Evolutionary conservation across 2,329 filamentous ascomycete species (phyloP), one percentile per base, ranked within the genome.

Genomic region (Coniella lustricola): DNA sequence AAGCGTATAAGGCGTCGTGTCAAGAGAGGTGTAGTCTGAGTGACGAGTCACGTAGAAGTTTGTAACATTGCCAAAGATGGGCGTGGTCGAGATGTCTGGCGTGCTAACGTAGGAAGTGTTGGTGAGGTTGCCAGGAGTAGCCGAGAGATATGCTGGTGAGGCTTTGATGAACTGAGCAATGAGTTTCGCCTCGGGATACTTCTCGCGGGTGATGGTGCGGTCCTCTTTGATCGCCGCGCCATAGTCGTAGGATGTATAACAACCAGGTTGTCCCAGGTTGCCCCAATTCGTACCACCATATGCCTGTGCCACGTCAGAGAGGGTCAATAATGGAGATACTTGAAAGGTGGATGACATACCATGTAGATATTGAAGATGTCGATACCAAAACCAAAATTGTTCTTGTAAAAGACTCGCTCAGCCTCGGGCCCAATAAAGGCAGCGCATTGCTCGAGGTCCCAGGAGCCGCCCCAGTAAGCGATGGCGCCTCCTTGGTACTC

Each of bases 241-340:
- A 44, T 79, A 79, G 51, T 79, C 76, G 41, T 79, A 77, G 0
- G 73, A 76, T 0, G 76, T 81, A 52, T 82, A 82, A 3, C 75
- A 80, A 10, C 80, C 82, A 9, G 82, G 74, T 55, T 88, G 79
- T 0, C 86, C 84, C 4, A 88, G 64, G 53, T 89, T 90, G 0
- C 87, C 87, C 87, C 87, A 91, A 60, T 91, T 93, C 0, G 87
- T 90, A 5, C 87, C 87, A 13, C 87, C 87, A 55, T 76, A 87
- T 1, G 76, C 82, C 76, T 78, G 41, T 44, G 42, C 14, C 31
- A 2, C 31, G 36, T 52, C 18, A 36, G 36, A 41, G n/a, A 16
- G 31, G 13, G 17, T 42, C 8, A 33, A 2, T 17, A 16, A 4
- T 38, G 39, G 29, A 9, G 7, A 22, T 12, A 9, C 7, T 18